phyloP scores from a whole-genome alignment of 345 rosid genomes.

The Citrus reticulata region DNA sequence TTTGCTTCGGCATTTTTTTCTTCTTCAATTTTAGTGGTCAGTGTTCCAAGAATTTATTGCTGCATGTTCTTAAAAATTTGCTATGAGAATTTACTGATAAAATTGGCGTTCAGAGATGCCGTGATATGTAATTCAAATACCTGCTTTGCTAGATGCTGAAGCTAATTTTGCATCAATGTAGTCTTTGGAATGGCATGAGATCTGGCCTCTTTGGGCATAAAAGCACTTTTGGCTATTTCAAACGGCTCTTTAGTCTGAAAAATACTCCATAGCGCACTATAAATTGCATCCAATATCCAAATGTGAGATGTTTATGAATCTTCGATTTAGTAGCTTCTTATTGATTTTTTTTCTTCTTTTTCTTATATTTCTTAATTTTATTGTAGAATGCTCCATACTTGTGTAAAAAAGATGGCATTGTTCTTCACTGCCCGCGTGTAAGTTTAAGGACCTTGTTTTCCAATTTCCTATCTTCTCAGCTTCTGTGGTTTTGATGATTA shows the following conservation, averaged over 20 bases:
- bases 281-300: not conserved
- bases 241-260: not conserved
- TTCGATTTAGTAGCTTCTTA: not conserved
- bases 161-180: not conserved
- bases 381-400: slow-evolving; percentile 81
- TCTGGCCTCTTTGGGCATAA: not conserved
- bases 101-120: slow-evolving; percentile 3
- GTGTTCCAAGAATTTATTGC: not conserved
- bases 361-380: not conserved
- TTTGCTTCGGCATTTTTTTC: not conserved
- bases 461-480: not conserved
- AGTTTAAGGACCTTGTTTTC: slow-evolving; percentile 27
- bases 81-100: not conserved
- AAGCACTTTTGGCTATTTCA: not conserved
- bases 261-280: not conserved
- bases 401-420: slow-evolving; percentile 96
- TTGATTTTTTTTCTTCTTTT: slow-evolving; percentile 1
- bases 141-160: not conserved
- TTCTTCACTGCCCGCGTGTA: slow-evolving; percentile 87
- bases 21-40: not conserved
- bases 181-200: not conserved
- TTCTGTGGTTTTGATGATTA: not conserved
- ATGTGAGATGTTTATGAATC: not conserved
- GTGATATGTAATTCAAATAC: not conserved
- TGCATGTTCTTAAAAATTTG: not conserved